phyloP scores from a whole-genome alignment of 176 grass and related monocot genomes.

The Themeda triandra region DNA sequence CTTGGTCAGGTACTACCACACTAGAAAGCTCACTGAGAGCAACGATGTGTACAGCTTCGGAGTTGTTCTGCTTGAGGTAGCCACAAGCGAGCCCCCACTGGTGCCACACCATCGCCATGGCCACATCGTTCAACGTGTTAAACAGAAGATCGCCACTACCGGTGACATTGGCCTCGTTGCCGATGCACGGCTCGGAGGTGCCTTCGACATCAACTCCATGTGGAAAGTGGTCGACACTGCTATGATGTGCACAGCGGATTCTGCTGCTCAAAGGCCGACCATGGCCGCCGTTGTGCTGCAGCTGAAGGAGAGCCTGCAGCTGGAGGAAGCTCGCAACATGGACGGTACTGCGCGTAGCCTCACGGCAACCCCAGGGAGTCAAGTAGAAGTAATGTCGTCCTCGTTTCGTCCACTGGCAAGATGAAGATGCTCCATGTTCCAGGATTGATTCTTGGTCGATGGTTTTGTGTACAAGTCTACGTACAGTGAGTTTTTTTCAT shows the following conservation, averaged over 20 bases:
- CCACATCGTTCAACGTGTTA: neutral
- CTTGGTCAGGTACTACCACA: conserved; percentile 1
- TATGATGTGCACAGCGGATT: neutral
- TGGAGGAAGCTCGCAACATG: conserved; percentile 6
- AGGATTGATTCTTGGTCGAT: too few relatives aligned
- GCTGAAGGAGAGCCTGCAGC: conserved; percentile 10
- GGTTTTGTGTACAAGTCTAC: too few relatives aligned
- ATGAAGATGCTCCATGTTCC: neutral
- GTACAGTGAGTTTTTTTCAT: too few relatives aligned
- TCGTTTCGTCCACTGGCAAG: neutral
- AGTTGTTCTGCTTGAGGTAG: conserved; percentile 23
- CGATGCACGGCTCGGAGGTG: neutral
- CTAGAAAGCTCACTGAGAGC: neutral
- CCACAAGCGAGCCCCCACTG: neutral
- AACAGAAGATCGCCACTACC: neutral
- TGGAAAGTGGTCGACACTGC: conserved; percentile 21
- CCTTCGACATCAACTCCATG: conserved; percentile 5
- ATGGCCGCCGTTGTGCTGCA: neutral
- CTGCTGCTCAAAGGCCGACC: neutral
- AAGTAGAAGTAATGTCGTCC: neutral
- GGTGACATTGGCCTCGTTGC: neutral
- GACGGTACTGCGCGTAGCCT: neutral
- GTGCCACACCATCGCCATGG: neutral
- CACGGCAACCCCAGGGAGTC: neutral
- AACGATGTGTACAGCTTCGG: neutral